Base-by-base conservation (phyloP, 495 filamentous ascomycete species). In the Penicillium bialowiezense region DNA sequence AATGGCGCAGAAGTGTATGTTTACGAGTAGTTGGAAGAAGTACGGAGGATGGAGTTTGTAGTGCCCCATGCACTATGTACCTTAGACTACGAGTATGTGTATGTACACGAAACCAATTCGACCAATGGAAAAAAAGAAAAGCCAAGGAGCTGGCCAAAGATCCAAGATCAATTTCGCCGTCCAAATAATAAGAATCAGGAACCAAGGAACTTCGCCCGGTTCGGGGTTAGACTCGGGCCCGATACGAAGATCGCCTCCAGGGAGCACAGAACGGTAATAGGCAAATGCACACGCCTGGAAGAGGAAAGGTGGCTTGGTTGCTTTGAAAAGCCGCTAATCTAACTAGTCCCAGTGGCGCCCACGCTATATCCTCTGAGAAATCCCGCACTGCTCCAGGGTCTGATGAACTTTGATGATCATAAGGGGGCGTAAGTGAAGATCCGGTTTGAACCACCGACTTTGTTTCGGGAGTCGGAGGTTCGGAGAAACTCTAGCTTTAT, bases 341-440 rank as follows among this genome's bases (percentile, higher is more conserved):
- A 4, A 45, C 43, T 45, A 45, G 43, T 36, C 7, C 20, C 29
- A 6, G 47, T 50, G 47, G 47, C 47, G 47, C 41, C 19, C 3
- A 24, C 29, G 19, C 46, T 41, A 49, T 41, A 13, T 2, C 34
- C 18, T 41, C 23, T 48, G 40, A 50, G 47, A 50, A 50, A 50
- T 50, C 38, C 47, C 38, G 47, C 47, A 50, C 17, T 36, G 21
- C 23, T 48, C 45, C 17, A 34, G 37, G 46, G 46, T 41, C 28
- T 34, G 40, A 46, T 33, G 28, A 47, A 29, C 33, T 15, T 15
- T 29, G 45, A 48, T 48, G 35, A 48, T 48, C 36, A 47, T 38
- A 19, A 48, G 26, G 45, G 26, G 38, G 38, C 33, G 37, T 39
- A 18, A 15, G 26, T 29, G 46, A 49, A 34, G 46, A 49, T 49